Conservation (phyloP, 2,329 filamentous ascomycete species). For the Venturia carpophila region DNA sequence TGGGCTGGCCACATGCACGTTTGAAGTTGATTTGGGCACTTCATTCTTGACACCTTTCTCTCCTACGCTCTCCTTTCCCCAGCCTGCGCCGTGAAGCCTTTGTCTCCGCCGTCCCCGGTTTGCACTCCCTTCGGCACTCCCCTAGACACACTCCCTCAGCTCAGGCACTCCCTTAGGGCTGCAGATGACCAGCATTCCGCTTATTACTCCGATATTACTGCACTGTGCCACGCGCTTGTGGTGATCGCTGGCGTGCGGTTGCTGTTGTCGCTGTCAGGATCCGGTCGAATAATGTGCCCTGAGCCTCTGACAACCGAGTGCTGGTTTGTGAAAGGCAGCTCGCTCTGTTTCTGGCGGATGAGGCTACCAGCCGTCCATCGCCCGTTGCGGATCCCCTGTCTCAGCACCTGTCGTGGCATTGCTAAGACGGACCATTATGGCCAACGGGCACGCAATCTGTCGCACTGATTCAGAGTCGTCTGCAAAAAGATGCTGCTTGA, state of each 20-base stretch:
- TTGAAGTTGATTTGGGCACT: conserved; percentile 7
- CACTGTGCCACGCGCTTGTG: background rate
- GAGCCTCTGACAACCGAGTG: background rate
- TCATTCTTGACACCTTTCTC: background rate
- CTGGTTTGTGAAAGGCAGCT: background rate
- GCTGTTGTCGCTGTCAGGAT: background rate
- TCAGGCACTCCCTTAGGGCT: background rate
- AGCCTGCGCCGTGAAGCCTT: background rate
- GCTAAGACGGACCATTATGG: background rate
- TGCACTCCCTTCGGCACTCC: background rate
- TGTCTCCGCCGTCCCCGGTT: conserved; percentile 3
- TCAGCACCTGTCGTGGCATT: conserved; percentile 6
- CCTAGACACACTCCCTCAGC: too few species aligned
- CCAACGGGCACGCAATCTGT: conserved; percentile 3
- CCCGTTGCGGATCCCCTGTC: background rate
- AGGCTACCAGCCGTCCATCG: background rate
- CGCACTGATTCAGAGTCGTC: background rate
- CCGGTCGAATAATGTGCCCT: background rate
- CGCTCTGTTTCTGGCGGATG: background rate
- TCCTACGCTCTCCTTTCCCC: background rate
- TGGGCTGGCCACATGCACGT: background rate
- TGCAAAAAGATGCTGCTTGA: background rate
- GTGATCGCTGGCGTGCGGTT: background rate
- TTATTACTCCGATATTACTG: background rate
- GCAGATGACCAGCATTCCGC: background rate